Evolutionary conservation across 768 basidiomycete species (phyloP).

Genomic region (Russula ochroleuca): DNA sequence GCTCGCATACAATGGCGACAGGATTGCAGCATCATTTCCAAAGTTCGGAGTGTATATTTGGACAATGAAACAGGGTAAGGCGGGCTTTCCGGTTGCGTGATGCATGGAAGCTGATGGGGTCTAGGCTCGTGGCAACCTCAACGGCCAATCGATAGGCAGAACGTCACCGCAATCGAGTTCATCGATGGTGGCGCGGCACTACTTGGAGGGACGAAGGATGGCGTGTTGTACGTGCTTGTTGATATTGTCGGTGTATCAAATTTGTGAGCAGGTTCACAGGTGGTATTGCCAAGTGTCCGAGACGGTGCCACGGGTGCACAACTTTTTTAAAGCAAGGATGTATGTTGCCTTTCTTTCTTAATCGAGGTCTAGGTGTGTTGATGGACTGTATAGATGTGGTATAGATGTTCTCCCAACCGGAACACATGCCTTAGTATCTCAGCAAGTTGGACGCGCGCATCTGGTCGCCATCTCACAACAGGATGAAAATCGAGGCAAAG

Average conservation of each 20-base stretch:
- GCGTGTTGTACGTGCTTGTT: conserved; percentile 50
- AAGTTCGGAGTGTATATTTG: conserved; percentile 27
- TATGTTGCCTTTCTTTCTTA: conserved; percentile 33
- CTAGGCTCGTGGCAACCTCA: conserved; percentile 62
- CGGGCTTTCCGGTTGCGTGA: conserved; percentile 36
- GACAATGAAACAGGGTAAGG: conserved; percentile 27
- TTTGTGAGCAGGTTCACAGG: conserved; percentile 34
- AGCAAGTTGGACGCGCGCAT: conserved; percentile 46
- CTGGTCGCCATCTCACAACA: conserved; percentile 48
- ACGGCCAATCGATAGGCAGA: conserved; percentile 58
- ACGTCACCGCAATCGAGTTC: conserved; percentile 61
- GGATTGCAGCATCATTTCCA: conserved; percentile 27
- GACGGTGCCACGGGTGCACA: conserved; percentile 56
- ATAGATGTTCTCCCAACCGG: conserved; percentile 50
- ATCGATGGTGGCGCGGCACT: conserved; percentile 59
- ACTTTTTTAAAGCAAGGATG: conserved; percentile 58
- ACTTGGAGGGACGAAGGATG: conserved; percentile 66
- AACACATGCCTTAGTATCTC: conserved; percentile 50
- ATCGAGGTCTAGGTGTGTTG: not conserved
- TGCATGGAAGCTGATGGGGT: not conserved
- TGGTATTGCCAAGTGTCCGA: conserved; percentile 69
- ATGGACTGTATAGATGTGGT: conserved; percentile 41
- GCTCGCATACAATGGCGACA: conserved; percentile 24
- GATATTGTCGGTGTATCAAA: not conserved
- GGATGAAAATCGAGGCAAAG: conserved; percentile 47